phyloP scores from a whole-genome alignment of 2,329 filamentous ascomycete genomes.

The Exophiala oligosperma region DNA sequence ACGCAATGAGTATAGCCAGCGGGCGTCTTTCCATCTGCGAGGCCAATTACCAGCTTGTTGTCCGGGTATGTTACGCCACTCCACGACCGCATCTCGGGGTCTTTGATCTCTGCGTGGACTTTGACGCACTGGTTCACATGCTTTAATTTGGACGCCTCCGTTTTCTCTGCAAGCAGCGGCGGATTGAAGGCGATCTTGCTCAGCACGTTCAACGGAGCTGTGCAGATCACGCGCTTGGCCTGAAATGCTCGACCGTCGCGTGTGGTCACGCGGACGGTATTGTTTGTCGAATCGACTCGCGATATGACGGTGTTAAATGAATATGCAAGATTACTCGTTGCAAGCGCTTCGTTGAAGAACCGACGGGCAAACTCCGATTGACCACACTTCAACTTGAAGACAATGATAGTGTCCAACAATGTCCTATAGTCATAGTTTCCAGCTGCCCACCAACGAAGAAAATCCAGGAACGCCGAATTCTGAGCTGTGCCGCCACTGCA shows the following conservation, averaged over 20 bases:
- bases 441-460: constrained; percentile 52
- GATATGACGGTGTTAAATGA: constrained; percentile 43
- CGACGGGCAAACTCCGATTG: constrained; percentile 48
- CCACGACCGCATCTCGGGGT: constrained; percentile 45
- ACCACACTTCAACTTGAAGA: constrained; percentile 45
- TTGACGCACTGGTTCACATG: constrained; percentile 51
- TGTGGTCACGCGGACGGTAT: constrained; percentile 37
- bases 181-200: constrained; percentile 44
- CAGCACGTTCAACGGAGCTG: constrained; percentile 49
- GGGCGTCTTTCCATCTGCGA: constrained; percentile 48
- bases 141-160: constrained; percentile 38
- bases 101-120: constrained; percentile 47
- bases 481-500: constrained; percentile 46
- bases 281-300: constrained; percentile 32
- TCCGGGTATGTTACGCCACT: constrained; percentile 46
- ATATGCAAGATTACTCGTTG: constrained; percentile 42
- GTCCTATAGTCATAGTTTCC: constrained; percentile 44
- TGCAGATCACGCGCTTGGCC: constrained; percentile 40
- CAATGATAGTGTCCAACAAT: constrained; percentile 42
- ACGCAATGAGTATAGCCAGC: constrained; percentile 52
- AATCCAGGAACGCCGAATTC: constrained; percentile 48
- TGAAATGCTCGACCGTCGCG: constrained; percentile 34
- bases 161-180: constrained; percentile 38
- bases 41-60: constrained; percentile 45
- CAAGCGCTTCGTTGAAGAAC: constrained; percentile 47